These are phyloP conservation scores for Populus euphratica DNA, from an alignment of 345 rosid genomes.

Conservation along the genomic window DNA sequence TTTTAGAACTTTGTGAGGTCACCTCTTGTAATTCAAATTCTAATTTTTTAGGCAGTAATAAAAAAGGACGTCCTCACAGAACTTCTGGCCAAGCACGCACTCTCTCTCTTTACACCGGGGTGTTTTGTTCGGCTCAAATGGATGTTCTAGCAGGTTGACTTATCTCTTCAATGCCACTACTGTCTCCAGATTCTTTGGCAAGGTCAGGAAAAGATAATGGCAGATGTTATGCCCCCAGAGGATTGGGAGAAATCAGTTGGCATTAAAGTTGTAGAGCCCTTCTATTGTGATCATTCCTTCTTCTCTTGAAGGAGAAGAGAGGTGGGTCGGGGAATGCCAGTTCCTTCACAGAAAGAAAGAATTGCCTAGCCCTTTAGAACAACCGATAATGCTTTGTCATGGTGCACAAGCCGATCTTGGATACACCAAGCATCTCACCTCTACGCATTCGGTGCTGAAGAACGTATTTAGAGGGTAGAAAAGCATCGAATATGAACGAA, in stretches of 20 bases:
- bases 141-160: background rate
- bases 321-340: background rate
- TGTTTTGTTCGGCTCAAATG: background rate
- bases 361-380: background rate
- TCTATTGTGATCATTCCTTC: constrained; percentile 13
- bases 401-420: constrained; percentile 2
- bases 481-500: background rate
- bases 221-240: constrained; percentile 59
- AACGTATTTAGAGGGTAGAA: background rate
- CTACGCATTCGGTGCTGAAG: background rate
- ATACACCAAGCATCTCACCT: background rate
- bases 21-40: background rate
- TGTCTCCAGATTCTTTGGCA: constrained; percentile 65
- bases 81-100: constrained; percentile 79
- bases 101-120: background rate
- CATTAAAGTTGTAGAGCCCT: constrained; percentile 40
- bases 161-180: background rate
- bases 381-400: background rate
- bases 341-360: background rate
- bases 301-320: background rate
- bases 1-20: background rate
- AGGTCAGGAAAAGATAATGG: constrained; percentile 69
- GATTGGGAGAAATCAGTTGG: constrained; percentile 71
- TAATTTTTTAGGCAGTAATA: constrained; percentile 47
- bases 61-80: constrained; percentile 65